phyloP scores from a whole-genome alignment of 2,329 filamentous ascomycete genomes.

The Fusarium musae region DNA sequence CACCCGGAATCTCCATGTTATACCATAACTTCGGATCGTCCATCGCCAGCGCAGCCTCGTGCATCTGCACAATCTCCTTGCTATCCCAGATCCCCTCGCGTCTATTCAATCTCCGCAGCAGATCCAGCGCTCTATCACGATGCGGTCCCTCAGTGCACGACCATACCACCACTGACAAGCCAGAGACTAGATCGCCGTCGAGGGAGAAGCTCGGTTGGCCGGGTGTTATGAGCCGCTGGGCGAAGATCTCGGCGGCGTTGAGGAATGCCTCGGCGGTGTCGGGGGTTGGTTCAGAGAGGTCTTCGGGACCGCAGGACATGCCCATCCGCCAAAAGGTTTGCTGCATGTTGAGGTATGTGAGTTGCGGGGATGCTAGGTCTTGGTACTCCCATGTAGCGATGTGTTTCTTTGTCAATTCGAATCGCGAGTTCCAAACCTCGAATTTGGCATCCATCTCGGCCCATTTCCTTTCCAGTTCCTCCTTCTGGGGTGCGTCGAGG shows the following conservation, averaged over 20 bases:
- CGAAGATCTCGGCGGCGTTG: constrained; percentile 6
- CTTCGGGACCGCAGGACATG: not conserved
- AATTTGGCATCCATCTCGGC: constrained; percentile 6
- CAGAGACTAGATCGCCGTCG: constrained; percentile 18
- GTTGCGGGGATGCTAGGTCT: not conserved
- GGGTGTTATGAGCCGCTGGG: not conserved
- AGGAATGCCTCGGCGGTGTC: not conserved
- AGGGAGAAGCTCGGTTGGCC: constrained; percentile 20
- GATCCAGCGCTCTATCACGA: constrained; percentile 9
- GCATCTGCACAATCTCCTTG: constrained; percentile 31
- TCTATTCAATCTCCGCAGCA: constrained; percentile 27
- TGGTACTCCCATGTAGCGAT: constrained; percentile 1
- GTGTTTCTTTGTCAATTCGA: constrained; percentile 20
- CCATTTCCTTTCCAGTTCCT: not conserved
- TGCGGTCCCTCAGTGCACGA: not conserved
- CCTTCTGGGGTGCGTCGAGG: not conserved
- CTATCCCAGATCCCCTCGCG: constrained; percentile 40
- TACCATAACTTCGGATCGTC: constrained; percentile 1
- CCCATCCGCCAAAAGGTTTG: constrained; percentile 28
- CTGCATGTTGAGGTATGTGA: constrained; percentile 10
- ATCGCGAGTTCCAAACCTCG: constrained; percentile 3
- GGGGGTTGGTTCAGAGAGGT: not conserved
- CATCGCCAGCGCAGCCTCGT: constrained; percentile 24
- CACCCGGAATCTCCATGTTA: constrained; percentile 10
- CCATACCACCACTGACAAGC: constrained; percentile 14